A percentile compares a stretch with the other conserved stretches of the same genome.
These are phyloP conservation scores for Leccinum fuscescens DNA, from an alignment of 1,284 basidiomycete species.

Conservation along the genomic window DNA sequence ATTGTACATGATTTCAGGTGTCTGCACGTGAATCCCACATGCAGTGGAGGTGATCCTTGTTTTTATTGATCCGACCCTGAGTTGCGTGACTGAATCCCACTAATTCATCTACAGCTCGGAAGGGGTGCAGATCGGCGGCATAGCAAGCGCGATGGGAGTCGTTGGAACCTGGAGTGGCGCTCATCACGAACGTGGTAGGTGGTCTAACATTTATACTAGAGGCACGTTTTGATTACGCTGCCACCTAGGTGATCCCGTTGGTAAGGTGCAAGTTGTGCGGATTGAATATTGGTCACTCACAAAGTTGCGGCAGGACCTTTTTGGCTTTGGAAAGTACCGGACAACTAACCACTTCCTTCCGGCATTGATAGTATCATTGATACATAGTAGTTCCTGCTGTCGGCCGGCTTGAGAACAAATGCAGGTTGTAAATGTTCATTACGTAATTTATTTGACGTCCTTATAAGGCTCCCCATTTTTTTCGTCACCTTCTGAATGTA, in stretches of 20 bases:
- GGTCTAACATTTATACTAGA: background rate
- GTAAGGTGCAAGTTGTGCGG: slow-evolving; percentile 34
- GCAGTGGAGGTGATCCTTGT: slow-evolving; percentile 52
- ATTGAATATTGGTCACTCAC: background rate
- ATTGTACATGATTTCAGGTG: slow-evolving; percentile 35
- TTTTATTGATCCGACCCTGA: background rate
- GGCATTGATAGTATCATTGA: background rate
- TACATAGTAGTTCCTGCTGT: background rate
- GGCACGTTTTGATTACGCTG: background rate
- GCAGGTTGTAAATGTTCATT: slow-evolving; percentile 5
- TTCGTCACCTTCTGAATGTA: background rate
- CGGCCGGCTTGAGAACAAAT: background rate
- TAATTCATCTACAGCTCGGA: slow-evolving; percentile 43
- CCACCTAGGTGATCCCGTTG: slow-evolving; percentile 54
- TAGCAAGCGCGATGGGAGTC: slow-evolving; percentile 61
- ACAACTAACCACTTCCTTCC: slow-evolving; percentile 13
- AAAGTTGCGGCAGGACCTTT: slow-evolving; percentile 24
- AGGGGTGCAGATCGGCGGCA: slow-evolving; percentile 61
- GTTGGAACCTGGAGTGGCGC: slow-evolving; percentile 66
- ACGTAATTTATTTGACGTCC: slow-evolving; percentile 13
- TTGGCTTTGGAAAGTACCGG: slow-evolving; percentile 30
- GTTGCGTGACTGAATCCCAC: slow-evolving; percentile 15
- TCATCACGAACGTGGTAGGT: slow-evolving; percentile 52
- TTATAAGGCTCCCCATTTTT: background rate
- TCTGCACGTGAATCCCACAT: slow-evolving; percentile 47